phyloP scores from a whole-genome alignment of 495 filamentous ascomycete species.

The Lentithecium fluviatile region DNA sequence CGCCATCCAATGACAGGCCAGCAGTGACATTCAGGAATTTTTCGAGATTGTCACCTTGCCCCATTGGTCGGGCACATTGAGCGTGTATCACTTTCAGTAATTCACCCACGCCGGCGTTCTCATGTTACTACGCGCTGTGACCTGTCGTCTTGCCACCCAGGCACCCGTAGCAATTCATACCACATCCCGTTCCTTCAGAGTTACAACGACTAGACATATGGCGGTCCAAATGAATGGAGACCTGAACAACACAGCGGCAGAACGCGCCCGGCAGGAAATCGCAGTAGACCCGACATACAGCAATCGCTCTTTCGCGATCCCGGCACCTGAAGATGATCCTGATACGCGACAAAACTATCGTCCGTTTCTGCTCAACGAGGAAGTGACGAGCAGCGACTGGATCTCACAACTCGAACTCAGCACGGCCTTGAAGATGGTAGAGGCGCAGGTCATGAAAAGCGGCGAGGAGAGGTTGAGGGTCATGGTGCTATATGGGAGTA shows the following conservation, averaged over 20 bases:
- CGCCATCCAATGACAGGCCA: too few species aligned
- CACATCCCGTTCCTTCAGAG: too few species aligned
- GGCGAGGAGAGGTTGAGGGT: constrained; percentile 56
- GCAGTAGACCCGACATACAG: constrained; percentile 34
- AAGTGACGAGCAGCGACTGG: constrained; percentile 62
- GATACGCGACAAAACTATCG: constrained; percentile 55
- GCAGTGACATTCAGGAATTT: too few species aligned
- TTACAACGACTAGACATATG: too few species aligned
- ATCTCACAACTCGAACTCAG: constrained; percentile 56
- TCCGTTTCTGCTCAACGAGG: constrained; percentile 55
- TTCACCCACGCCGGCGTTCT: too few species aligned
- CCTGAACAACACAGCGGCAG: constrained; percentile 46
- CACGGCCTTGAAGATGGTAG: constrained; percentile 55
- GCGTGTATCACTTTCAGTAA: too few species aligned
- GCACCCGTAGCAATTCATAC: too few species aligned
- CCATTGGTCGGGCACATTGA: too few species aligned
- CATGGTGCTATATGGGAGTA: constrained; percentile 63
- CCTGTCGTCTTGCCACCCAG: too few species aligned
- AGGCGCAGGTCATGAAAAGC: constrained; percentile 50
- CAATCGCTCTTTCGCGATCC: constrained; percentile 47
- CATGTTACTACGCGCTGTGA: too few species aligned
- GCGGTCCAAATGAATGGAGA: constrained; percentile 43
- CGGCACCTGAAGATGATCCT: constrained; percentile 54
- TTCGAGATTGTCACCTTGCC: too few species aligned
- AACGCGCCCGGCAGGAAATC: constrained; percentile 27